Base-by-base conservation (phyloP, 495 filamentous ascomycete species). In the Geopyxis carbonaria region DNA sequence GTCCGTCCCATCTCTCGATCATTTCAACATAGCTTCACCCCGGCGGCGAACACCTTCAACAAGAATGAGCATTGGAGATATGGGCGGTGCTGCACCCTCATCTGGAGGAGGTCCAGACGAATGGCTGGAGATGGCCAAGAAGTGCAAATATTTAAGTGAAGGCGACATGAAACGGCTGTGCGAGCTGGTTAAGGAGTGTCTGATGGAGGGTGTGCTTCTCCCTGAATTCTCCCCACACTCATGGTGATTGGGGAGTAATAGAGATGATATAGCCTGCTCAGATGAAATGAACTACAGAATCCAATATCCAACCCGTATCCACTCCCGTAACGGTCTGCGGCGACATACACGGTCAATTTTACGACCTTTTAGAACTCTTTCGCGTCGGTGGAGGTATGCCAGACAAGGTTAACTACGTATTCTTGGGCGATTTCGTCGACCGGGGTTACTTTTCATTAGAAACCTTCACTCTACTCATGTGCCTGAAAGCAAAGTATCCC, bases 301-400 rank as follows among this genome's bases (percentile, higher is more conserved):
- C 84, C 36, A 97, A 97, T 59, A 93, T 97, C 22, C 86, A 93
- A 56, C 89, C 91, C 15, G 89, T 97, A 21, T 71, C 74, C 11
- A 92, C 91, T 0, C 89, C 89, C n/a, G 89, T 97, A 38, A 97
- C 89, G 21, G 76, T 97, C 47, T 97, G 89, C 55, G 89, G 89
- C 53, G 89, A 97, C 57, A 93, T 97, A 50, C 89, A 97, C 61
- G 89, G 89, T 52, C 89, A 97, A 63, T 97, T 94, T 62, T 97
- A 95, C 67, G 89, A 97, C 59, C 69, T 97, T 5, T 72, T 95
- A 34, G 89, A 97, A 61, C 74, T 97, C 21, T 97, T 97, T 64
- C 78, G 82, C 29, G 86, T 97, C 4, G 85, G 85, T 15, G 89
- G 89, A 35, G 89, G 89, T 42, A 89, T 94, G 75, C 89, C 89